These are phyloP conservation scores for Tarenaya hassleriana DNA, from an alignment of 345 rosid species.

Conservation along the genomic window DNA sequence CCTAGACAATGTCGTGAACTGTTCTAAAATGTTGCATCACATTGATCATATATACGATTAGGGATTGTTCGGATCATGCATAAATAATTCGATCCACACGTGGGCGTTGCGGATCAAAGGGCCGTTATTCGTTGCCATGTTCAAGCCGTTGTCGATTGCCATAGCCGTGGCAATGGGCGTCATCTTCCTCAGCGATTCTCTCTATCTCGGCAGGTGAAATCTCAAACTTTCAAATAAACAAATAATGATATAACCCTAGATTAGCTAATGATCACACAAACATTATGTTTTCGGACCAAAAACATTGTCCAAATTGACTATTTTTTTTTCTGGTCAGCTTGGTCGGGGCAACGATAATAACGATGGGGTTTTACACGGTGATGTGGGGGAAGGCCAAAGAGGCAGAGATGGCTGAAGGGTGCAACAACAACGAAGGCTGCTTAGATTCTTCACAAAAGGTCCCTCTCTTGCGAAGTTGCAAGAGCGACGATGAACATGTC, in stretches of 20 bases:
- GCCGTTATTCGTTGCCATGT: constrained; percentile 67
- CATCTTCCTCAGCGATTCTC: constrained; percentile 63
- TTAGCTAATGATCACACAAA: not conserved
- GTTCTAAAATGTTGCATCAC: not conserved
- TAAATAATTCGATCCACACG: constrained; percentile 45
- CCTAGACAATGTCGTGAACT: not conserved
- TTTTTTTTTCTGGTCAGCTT: constrained; percentile 34
- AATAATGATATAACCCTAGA: not conserved
- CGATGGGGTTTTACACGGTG: constrained; percentile 71
- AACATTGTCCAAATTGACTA: not conserved
- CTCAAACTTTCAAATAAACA: not conserved
- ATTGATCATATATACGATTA: constrained; percentile 14
- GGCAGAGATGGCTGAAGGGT: constrained; percentile 40
- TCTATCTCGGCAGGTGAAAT: constrained; percentile 64
- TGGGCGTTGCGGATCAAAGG: constrained; percentile 67
- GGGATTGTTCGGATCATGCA: constrained; percentile 67
- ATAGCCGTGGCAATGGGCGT: constrained; percentile 66
- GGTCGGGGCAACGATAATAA: constrained; percentile 63
- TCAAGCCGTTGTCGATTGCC: constrained; percentile 67
- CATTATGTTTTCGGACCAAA: not conserved
- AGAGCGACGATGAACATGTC: constrained; percentile 35
- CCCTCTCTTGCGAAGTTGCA: constrained; percentile 52
- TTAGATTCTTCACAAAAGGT: constrained; percentile 34
- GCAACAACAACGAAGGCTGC: constrained; percentile 19
- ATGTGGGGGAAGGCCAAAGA: constrained; percentile 92